phyloP scores from a whole-genome alignment of 2,329 filamentous ascomycete species.

The Colletotrichum lentis region DNA sequence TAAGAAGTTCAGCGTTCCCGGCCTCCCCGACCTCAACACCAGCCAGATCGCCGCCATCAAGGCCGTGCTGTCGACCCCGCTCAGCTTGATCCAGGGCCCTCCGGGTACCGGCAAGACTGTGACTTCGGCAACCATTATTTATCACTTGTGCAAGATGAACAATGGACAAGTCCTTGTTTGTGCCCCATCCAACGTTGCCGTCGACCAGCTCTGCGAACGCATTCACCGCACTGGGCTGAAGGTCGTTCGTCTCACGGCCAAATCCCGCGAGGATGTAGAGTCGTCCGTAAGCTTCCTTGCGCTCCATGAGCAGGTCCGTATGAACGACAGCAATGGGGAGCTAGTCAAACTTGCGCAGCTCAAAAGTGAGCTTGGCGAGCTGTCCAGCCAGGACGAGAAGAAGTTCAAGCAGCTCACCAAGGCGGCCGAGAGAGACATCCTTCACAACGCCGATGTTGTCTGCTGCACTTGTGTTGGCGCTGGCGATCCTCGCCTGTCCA shows the following conservation, averaged over 20 bases:
- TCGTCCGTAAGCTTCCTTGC: constrained; percentile 97
- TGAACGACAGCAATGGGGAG: constrained; percentile 96
- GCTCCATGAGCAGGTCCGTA: constrained; percentile 94
- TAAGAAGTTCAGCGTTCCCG: constrained; percentile 95
- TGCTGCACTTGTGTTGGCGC: constrained; percentile 99
- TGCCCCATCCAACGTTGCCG: constrained; percentile 96
- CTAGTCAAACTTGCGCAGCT: constrained; percentile 91
- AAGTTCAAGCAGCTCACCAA: constrained; percentile 97
- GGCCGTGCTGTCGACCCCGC: constrained; percentile 88
- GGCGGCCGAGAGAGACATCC: constrained; percentile 91
- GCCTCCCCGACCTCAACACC: constrained; percentile 90
- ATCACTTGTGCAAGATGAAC: constrained; percentile 94
- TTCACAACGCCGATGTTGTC: constrained; percentile 95
- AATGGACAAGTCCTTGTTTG: constrained; percentile 95
- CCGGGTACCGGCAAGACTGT: constrained; percentile 98
- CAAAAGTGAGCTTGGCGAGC: constrained; percentile 88
- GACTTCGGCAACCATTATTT: constrained; percentile 98
- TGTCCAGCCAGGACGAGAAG: constrained; percentile 97
- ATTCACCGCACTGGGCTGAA: constrained; percentile 95
- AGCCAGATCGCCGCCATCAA: constrained; percentile 98
- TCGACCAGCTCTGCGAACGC: constrained; percentile 97
- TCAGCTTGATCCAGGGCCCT: constrained; percentile 95
- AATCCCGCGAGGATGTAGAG: constrained; percentile 97
- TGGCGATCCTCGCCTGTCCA: constrained; percentile 91
- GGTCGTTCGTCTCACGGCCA: constrained; percentile 96